Evolutionary conservation across 352 stramenopile genomes (phyloP), one percentile per base, ranked within the genome.

Genomic region (Elongisporangium prolatum): DNA sequence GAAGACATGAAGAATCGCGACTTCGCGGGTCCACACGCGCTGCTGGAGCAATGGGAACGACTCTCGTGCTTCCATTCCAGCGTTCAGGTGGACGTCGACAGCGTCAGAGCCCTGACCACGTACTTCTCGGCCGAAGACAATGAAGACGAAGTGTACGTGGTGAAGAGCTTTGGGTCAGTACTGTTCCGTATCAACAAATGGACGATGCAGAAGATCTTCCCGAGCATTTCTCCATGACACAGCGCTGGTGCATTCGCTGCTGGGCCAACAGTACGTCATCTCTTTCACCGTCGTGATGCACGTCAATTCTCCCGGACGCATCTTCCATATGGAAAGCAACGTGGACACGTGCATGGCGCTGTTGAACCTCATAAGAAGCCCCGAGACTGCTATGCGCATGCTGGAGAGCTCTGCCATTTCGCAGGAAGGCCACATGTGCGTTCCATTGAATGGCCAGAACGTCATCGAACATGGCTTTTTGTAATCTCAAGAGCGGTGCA

Each of bases 251-350:
- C 68, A 84, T 54, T 64, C 51, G 34, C 72, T 84, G 28, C 70
- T 81, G 16, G 69, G 68, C 18, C 77, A 79, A 24, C 58, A 70
- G 37, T 84, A 84, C 61, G 55, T 49, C 21, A 76, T 78, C 51
- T 59, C 53, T 16, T 84, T 70, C 56, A 74, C 67, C 25, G 55
- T 80, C 17, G 61, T 76, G 21, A 57, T 67, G 4, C 64, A 81
- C 57, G 48, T 84, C 21, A 77, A 75, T 54, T 28, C 51, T 1
- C 28, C 66, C 2, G 72, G 72, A 1, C 28, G 50, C 3, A 69
- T 84, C 21, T 84, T 80, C 64, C 69, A 81, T 59, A 69, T 80
- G 28, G 74, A 84, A 57, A 78, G 67, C 2, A 60, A 57, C 0
- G 65, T 81, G 18, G 74, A 84, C 47, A 56, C 81, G 52, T 66